These are phyloP conservation scores for Linum usitatissimum DNA, from an alignment of 345 rosid species.

Conservation along the genomic window DNA sequence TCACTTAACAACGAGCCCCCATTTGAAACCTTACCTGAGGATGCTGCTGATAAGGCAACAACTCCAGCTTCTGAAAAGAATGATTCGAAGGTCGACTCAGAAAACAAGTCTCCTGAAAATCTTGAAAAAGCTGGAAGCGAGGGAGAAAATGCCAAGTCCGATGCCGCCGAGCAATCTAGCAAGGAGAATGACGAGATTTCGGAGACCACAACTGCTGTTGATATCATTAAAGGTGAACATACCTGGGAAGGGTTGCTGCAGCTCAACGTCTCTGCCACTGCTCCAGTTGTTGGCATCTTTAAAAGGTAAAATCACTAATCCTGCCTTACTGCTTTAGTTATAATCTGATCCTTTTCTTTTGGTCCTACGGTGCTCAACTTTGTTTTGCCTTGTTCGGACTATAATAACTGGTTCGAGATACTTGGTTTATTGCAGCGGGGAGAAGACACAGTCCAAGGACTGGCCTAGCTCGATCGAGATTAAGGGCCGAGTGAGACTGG, in stretches of 20 bases:
- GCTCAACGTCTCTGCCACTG: constrained; percentile 38
- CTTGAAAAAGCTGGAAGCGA: constrained; percentile 26
- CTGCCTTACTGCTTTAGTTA: not conserved
- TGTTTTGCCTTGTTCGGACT: not conserved
- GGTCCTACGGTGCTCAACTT: not conserved
- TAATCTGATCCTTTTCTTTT: not conserved
- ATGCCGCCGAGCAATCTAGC: not conserved
- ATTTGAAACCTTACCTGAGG: constrained; percentile 48
- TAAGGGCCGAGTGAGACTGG: constrained; percentile 85
- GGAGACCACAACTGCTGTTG: constrained; percentile 9
- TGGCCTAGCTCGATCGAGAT: constrained; percentile 71
- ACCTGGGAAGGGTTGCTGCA: constrained; percentile 81
- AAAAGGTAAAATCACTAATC: constrained; percentile 47
- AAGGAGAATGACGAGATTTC: constrained; percentile 18
- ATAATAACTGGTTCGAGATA: not conserved
- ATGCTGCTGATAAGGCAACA: constrained; percentile 28
- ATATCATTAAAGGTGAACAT: constrained; percentile 32
- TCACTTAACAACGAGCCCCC: constrained; percentile 87
- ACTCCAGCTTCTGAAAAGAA: constrained; percentile 27
- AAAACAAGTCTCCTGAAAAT: constrained; percentile 32
- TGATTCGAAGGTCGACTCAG: constrained; percentile 22
- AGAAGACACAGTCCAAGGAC: constrained; percentile 45
- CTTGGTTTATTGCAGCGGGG: constrained; percentile 53
- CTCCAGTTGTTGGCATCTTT: constrained; percentile 47
- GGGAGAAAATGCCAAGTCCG: not conserved